Percentiles rank a stretch among this genome's conserved stretches.
phyloP scores from a whole-genome alignment of 176 grass and related monocot species.

The Eleusine indica region DNA sequence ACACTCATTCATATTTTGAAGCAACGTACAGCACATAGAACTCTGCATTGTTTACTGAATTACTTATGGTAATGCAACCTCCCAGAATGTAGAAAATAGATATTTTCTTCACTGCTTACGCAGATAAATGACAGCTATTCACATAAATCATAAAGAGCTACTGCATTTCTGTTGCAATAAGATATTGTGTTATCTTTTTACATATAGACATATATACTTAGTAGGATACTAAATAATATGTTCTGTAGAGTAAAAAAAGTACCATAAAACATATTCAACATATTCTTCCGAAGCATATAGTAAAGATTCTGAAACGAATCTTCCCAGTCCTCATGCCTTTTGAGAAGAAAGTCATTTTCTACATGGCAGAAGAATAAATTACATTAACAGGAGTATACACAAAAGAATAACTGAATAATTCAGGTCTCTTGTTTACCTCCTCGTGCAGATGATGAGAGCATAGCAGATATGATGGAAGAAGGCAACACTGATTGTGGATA shows the following conservation, averaged over 20 bases:
- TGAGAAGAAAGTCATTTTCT: conserved; percentile 75
- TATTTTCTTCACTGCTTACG: not conserved
- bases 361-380: conserved; percentile 31
- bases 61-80: not conserved
- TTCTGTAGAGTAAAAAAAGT: conserved; percentile 28
- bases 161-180: conserved; percentile 5
- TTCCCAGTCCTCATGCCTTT: conserved; percentile 82
- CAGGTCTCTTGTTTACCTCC: conserved; percentile 61
- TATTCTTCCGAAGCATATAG: conserved; percentile 84
- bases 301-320: conserved; percentile 90
- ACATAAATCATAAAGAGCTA: conserved; percentile 1
- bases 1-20: not conserved
- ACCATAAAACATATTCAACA: conserved; percentile 94
- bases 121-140: not conserved
- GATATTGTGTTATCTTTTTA: not conserved
- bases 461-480: conserved; percentile 62
- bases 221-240: conserved; percentile 3
- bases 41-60: not conserved
- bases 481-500: conserved; percentile 78
- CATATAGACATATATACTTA: not conserved
- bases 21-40: not conserved
- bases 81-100: not conserved
- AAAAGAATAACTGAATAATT: conserved; percentile 19
- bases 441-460: conserved; percentile 67
- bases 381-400: not conserved